Base-by-base conservation (phyloP, 352 stramenopile genomes). In the Aphanomyces euteiches region DNA sequence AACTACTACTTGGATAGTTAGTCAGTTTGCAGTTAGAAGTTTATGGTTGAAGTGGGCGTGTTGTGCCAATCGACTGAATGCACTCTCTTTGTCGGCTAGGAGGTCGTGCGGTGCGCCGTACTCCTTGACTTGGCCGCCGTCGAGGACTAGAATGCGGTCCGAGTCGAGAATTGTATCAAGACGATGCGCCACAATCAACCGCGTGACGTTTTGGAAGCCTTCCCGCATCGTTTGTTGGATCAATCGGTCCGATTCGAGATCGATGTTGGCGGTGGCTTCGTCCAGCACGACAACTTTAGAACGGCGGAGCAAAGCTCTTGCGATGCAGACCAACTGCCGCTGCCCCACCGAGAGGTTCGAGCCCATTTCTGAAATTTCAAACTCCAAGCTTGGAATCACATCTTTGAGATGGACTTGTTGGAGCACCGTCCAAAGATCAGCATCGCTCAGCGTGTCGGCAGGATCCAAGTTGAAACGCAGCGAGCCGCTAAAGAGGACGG, bases 291-390 rank as follows among this genome's bases (percentile, higher is more conserved):
- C 59, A 7, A 73, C 38, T 39, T 92, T 92, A 1, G 85, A 78
- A 39, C 92, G 85, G 6, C 85, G 77, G 7, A 98, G 63, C 7
- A 98, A 66, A n/a, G 90, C 93, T 56, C 92, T 77, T 6, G 90
- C 91, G 65, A 98, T 96, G 70, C 91, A 98, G 3, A 98, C 48
- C 4, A 98, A 77, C 73, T 98, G 92, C 5, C 91, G 72, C 76
- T 98, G 37, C 7, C 47, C n/a, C 38, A 89, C 73, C 59, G 82
- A 93, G 37, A 96, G 88, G 72, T 96, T 96, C 8, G 81, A 75
- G 28, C 90, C 89, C 4, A 76, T 74, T 72, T 96, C 56, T 70
- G 59, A 12, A 83, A 69, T 19, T 67, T 54, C 4, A 48, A 64
- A 58, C 39, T 64, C 53, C n/a, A 72, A 19, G 37, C 58, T 77